Evolutionary conservation across 2,329 filamentous ascomycete genomes (phyloP).

Genomic region (Aspergillus brunneoviolaceus): DNA sequence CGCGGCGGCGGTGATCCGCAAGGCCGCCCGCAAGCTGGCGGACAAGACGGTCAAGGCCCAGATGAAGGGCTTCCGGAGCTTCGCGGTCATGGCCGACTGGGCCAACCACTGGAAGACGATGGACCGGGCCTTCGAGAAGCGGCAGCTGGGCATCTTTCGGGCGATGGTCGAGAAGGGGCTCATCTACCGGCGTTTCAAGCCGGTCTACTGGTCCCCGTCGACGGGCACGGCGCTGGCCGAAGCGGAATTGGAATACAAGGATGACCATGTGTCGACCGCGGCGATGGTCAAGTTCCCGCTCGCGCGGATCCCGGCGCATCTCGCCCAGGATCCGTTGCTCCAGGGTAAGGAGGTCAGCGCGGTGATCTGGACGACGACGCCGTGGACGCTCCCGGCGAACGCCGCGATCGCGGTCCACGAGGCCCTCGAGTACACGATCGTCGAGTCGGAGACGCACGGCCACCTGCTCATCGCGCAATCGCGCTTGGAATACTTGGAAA

Average conservation of each 20-base stretch:
- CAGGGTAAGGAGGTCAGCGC: conserved; percentile 62
- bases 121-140: conserved; percentile 61
- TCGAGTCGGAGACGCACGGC: conserved; percentile 57
- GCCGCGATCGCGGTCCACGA: conserved; percentile 79
- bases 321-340: conserved; percentile 43
- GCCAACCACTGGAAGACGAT: conserved; percentile 62
- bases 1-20: conserved; percentile 52
- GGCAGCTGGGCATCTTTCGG: conserved; percentile 60
- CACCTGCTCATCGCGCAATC: conserved; percentile 70
- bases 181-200: conserved; percentile 62
- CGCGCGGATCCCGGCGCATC: conserved; percentile 43
- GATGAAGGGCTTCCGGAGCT: conserved; percentile 58
- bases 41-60: conserved; percentile 57
- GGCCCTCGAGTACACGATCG: conserved; percentile 70
- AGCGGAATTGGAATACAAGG: conserved; percentile 65
- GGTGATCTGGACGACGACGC: conserved; percentile 98
- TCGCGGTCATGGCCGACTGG: conserved; percentile 67
- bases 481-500: conserved; percentile 60
- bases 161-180: conserved; percentile 62
- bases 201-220: conserved; percentile 67
- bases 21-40: conserved; percentile 56
- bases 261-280: conserved; percentile 59
- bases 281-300: conserved; percentile 76
- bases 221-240: conserved; percentile 63
- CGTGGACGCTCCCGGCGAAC: conserved; percentile 95